These are phyloP conservation scores for Boletellus ananas DNA, from an alignment of 768 basidiomycete genomes.

Conservation along the genomic window DNA sequence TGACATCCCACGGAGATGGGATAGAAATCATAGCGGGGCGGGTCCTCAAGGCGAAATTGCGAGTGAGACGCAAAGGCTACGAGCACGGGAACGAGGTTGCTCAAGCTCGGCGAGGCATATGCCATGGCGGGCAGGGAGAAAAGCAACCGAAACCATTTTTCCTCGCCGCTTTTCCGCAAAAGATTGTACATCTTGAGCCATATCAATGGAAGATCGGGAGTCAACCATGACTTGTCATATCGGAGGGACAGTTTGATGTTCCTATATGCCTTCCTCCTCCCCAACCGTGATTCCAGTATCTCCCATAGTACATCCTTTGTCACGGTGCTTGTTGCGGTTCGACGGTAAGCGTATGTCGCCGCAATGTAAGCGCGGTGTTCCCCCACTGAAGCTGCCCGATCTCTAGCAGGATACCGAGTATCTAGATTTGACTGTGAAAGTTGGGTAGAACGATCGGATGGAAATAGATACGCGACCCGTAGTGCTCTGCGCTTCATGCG, in stretches of 20 bases:
- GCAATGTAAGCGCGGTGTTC: conserved; percentile 10
- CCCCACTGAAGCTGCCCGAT: not conserved
- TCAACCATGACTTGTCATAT: conserved; percentile 27
- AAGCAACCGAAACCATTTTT: conserved; percentile 17
- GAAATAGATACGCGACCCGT: conserved; percentile 1
- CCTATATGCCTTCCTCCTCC: conserved; percentile 5
- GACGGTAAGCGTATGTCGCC: conserved; percentile 4
- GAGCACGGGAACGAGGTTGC: conserved; percentile 22
- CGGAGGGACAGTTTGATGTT: not conserved
- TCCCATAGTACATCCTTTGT: not conserved
- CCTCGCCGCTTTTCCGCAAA: conserved; percentile 10
- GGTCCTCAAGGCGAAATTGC: conserved; percentile 5
- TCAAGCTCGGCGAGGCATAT: conserved; percentile 16
- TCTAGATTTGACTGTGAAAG: not conserved
- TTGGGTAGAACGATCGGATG: not conserved
- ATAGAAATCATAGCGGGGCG: conserved; percentile 11
- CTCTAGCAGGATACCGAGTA: conserved; percentile 4
- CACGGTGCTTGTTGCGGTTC: not conserved
- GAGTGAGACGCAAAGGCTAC: conserved; percentile 27
- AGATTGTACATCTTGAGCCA: conserved; percentile 28
- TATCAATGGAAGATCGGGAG: conserved; percentile 7
- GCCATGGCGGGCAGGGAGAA: conserved; percentile 30
- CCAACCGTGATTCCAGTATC: too few species aligned
- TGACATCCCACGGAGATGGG: not conserved
- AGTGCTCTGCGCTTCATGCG: conserved; percentile 12